Conservation (phyloP, 129 eudicot genomes). For the Centrapalus pauciflorus region DNA sequence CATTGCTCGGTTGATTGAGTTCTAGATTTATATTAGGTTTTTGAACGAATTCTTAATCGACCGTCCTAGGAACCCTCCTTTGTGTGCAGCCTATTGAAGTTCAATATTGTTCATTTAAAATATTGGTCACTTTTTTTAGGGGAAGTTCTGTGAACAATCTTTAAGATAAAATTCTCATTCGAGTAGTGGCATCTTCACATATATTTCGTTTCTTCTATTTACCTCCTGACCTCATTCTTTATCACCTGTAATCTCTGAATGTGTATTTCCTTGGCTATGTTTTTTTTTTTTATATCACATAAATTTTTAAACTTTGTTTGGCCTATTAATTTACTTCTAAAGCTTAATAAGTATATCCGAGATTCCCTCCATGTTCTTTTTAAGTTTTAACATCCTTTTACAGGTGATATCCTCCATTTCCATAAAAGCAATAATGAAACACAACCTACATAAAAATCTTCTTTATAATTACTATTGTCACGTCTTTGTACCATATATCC, state of each 20-base stretch:
- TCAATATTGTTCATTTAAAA: conserved; percentile 5
- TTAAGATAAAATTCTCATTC: background rate
- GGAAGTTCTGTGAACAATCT: background rate
- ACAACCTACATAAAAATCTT: background rate
- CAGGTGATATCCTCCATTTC: background rate
- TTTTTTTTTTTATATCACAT: too few species aligned
- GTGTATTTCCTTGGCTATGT: too few species aligned
- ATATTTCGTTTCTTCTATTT: background rate
- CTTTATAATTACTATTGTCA: background rate
- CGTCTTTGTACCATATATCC: background rate
- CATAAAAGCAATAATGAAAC: background rate
- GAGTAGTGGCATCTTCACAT: background rate
- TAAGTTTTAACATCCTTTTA: background rate
- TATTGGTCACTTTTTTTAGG: background rate
- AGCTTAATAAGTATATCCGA: background rate
- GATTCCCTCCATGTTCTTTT: background rate
- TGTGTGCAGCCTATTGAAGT: conserved; percentile 10
- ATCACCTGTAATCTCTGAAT: too few species aligned
- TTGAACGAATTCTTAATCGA: background rate
- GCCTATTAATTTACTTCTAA: background rate
- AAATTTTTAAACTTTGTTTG: background rate
- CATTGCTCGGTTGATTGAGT: conserved; percentile 11
- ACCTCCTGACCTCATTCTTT: background rate
- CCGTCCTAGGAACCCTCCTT: background rate
- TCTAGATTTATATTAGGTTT: background rate